Evolutionary conservation across 805 yeast species (phyloP).

Genomic region (Myxozyma kluyveri): DNA sequence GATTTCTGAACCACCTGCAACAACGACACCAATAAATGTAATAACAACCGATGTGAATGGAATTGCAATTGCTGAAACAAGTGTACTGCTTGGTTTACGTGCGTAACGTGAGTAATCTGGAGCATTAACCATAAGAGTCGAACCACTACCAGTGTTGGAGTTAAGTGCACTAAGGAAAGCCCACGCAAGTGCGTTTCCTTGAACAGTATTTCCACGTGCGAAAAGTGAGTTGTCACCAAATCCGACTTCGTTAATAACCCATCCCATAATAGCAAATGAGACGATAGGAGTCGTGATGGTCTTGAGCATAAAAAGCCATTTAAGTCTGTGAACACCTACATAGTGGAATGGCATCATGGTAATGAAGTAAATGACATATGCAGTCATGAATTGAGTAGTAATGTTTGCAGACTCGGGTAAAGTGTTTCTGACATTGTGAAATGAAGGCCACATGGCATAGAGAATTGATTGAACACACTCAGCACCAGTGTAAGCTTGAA

Average conservation of each 20-base stretch:
- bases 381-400: conserved; percentile 56
- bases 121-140: conserved; percentile 48
- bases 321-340: conserved; percentile 77
- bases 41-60: conserved; percentile 21
- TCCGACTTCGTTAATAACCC: conserved; percentile 52
- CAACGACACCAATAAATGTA: conserved; percentile 26
- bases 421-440: conserved; percentile 43
- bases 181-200: conserved; percentile 73
- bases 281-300: conserved; percentile 78
- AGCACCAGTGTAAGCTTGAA: conserved; percentile 82
- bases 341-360: conserved; percentile 76
- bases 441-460: conserved; percentile 62
- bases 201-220: conserved; percentile 36
- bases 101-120: conserved; percentile 52
- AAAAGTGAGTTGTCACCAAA: conserved; percentile 14
- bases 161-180: conserved; percentile 53
- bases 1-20: conserved; percentile 24
- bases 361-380: conserved; percentile 81
- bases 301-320: conserved; percentile 81
- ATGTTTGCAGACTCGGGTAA: conserved; percentile 27
- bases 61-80: conserved; percentile 15
- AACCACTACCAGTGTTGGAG: conserved; percentile 44
- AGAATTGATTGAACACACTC: conserved; percentile 76
- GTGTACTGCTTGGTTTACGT: conserved; percentile 36
- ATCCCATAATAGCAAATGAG: conserved; percentile 75